phyloP scores from a whole-genome alignment of 2,329 filamentous ascomycete genomes.

The Colletotrichum lupini region DNA sequence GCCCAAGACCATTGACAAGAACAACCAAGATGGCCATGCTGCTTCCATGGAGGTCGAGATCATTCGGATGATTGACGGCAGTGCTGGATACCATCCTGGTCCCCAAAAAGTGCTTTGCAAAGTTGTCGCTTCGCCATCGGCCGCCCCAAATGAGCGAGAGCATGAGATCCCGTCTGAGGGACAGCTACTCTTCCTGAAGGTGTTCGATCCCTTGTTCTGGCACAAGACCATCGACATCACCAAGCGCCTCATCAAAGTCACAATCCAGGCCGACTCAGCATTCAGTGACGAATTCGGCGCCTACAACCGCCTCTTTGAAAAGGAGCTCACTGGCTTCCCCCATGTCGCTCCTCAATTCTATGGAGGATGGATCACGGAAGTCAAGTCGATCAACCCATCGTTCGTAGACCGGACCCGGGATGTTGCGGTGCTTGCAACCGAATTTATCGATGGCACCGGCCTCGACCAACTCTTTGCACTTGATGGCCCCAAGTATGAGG shows the following conservation, averaged over 20 bases:
- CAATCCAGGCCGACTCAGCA: not conserved
- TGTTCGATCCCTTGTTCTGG: slow-evolving; percentile 14
- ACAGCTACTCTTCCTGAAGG: slow-evolving; percentile 3
- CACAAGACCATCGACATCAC: not conserved
- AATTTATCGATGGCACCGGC: not conserved
- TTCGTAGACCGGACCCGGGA: not conserved
- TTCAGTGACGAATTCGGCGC: slow-evolving; percentile 7
- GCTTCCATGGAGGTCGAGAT: not conserved
- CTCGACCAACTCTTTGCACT: not conserved
- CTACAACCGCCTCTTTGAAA: not conserved
- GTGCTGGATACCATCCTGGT: not conserved
- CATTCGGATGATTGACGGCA: not conserved
- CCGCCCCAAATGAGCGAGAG: not conserved
- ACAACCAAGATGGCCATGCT: not conserved
- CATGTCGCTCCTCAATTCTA: not conserved
- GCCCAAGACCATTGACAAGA: not conserved
- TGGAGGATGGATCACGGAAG: not conserved
- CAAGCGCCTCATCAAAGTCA: not conserved
- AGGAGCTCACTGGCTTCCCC: not conserved
- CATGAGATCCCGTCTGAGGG: not conserved
- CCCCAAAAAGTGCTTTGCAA: slow-evolving; percentile 13
- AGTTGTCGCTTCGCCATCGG: not conserved
- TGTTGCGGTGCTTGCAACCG: not conserved
- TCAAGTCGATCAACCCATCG: not conserved
- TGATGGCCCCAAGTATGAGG: not conserved